Base-by-base conservation (phyloP, 371 early-diverging fungal species). In the Actinomucor elegans region DNA sequence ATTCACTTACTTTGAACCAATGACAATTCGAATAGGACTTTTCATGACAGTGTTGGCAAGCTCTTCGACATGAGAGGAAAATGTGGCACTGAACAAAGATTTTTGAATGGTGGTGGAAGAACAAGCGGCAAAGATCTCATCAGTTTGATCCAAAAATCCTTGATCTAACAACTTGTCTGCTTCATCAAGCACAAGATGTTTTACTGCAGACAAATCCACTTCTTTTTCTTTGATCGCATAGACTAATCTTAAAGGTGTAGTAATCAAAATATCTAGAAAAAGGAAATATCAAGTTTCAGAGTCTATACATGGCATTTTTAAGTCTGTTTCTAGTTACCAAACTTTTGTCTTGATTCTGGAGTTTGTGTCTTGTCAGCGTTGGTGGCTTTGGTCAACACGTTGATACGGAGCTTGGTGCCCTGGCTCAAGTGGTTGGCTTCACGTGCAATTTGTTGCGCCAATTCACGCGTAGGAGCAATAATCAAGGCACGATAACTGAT, bases 391-490 rank as follows among this genome's bases (percentile, higher is more conserved):
- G 91, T 86, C 64, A 97, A 65, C 42, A 94, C 79, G 55, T 87
- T 82, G 4, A 86, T 79, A 52, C 88, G 84, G 53, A 96, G 85
- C 43, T 84, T 85, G 7, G 84, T 84, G 7, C 89, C 90, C 8
- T 79, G 72, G 14, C 84, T 76, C 42, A 95, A 64, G 49, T 81
- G 84, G 49, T 80, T 68, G 49, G 93, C 68, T 58, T 91, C 89
- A 27, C 88, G 84, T 52, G 90, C 82, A 37, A 93, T 94, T 88
- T 99, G 99, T 37, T 88, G 79, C 9, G 96, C 94, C 67, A 98
- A 77, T 73, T 98, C 98, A 80, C 98, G 89, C 7, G 98, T 99
- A 32, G 99, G 99, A 4, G 94, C 96, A 97, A 99, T 89, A 45
- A 99, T 87, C 21, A 95, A 73, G 0, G 94, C 97, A 31, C 94